Percentiles rank a stretch among this genome's conserved stretches.
Evolutionary conservation across 768 basidiomycete species (phyloP).

Genomic region (Boletellus emodensis): DNA sequence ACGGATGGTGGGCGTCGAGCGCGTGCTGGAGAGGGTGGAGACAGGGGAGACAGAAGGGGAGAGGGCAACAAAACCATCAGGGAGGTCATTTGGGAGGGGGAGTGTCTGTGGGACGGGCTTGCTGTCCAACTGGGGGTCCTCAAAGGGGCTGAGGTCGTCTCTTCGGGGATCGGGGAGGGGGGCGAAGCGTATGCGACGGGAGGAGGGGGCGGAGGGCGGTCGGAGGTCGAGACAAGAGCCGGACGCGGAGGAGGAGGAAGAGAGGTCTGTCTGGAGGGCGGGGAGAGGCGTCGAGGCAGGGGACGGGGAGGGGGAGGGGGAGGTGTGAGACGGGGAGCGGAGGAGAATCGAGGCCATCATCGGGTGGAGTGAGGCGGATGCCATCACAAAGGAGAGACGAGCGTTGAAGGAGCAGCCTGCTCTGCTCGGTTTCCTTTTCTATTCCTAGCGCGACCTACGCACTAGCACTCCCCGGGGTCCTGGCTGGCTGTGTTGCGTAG

Average conservation of each 20-base stretch:
- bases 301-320: constrained; percentile 10
- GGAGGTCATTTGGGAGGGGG: not conserved
- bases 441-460: not conserved
- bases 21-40: constrained; percentile 17
- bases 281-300: constrained; percentile 11
- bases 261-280: constrained; percentile 10
- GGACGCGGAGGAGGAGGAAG: constrained; percentile 19
- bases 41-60: constrained; percentile 21
- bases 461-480: constrained; percentile 20
- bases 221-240: constrained; percentile 17
- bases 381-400: constrained; percentile 3
- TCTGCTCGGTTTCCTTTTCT: constrained; percentile 11
- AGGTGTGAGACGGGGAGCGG: constrained; percentile 6
- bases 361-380: constrained; percentile 2
- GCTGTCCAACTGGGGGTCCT: constrained; percentile 27
- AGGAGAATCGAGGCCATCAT: constrained; percentile 25
- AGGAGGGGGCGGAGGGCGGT: constrained; percentile 8
- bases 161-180: constrained; percentile 77
- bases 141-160: constrained; percentile 29
- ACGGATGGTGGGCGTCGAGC: constrained; percentile 22
- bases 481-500: constrained; percentile 13
- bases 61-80: constrained; percentile 7
- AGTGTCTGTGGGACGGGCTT: constrained; percentile 2
- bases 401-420: not conserved
- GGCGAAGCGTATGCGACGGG: constrained; percentile 66